A percentile compares a stretch with the other conserved stretches of the same genome.
Evolutionary conservation across 2,329 filamentous ascomycete genomes (phyloP).

Genomic region (Nothomitra cinnamomea): DNA sequence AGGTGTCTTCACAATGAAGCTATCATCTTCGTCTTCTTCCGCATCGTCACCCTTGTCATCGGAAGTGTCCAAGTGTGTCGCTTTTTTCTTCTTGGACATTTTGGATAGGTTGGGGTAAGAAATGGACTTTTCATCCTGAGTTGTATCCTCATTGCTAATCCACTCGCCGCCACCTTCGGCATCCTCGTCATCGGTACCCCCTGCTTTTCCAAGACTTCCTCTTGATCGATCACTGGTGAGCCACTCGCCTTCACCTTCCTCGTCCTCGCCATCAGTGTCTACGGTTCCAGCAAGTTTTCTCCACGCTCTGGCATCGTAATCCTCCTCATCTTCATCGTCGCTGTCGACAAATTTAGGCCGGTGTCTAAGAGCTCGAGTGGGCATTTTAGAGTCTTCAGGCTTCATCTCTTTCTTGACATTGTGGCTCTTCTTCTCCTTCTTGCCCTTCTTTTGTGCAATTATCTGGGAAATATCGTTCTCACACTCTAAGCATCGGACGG

Average conservation of each 20-base stretch:
- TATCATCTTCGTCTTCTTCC: constrained; percentile 12
- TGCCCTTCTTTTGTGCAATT: constrained; percentile 20
- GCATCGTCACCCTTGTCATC: constrained; percentile 18
- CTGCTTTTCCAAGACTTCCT: constrained; percentile 50
- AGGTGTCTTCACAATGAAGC: constrained; percentile 10
- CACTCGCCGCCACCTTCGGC: constrained; percentile 75
- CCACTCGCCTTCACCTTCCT: constrained; percentile 44
- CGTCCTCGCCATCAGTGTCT: constrained; percentile 34
- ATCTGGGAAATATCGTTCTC: constrained; percentile 54
- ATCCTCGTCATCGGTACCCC: constrained; percentile 75
- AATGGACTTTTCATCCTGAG: constrained; percentile 24
- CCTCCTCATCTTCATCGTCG: constrained; percentile 37
- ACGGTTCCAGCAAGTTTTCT: constrained; percentile 14
- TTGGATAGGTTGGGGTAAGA: constrained; percentile 24
- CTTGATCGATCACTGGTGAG: too few species aligned
- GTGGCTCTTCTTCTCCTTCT: constrained; percentile 8
- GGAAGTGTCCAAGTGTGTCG: neutral
- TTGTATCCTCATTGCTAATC: constrained; percentile 55
- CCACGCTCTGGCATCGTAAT: neutral
- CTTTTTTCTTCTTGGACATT: constrained; percentile 17
- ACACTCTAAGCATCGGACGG: constrained; percentile 55
- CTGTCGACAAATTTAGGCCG: constrained; percentile 36
- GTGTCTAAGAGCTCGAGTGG: neutral
- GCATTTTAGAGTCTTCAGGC: constrained; percentile 10
- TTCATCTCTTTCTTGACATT: constrained; percentile 15